Evolutionary conservation across 2,329 filamentous ascomycete genomes (phyloP), one percentile per base, ranked within the genome.

Genomic region (Periconia sp.): DNA sequence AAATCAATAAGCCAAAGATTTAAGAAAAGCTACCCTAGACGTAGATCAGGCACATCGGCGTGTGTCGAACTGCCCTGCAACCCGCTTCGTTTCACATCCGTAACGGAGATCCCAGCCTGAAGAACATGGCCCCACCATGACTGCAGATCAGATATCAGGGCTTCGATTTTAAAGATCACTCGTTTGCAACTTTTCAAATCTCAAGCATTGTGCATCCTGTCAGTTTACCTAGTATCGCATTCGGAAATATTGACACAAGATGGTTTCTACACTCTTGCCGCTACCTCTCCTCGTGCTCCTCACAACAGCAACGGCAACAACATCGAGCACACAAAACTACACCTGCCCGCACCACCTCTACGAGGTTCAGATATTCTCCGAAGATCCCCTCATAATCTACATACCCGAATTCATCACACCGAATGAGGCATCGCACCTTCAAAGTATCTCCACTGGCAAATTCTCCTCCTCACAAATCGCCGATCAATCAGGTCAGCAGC

Each of bases 381-480:
- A 72, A n/a, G 70, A 73, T 31, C 81, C 81, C 0, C 62, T 83
- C 35, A 66, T 84, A 18, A 71, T 83, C 11, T 82, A 83, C 59
- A 75, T 83, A 30, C 77, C 79, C 50, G 62, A 70, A 40, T 83
- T 82, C 59, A 54, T 83, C n/a, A 76, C 70, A n/a, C 46, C 52
- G 3, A 42, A 61, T 0, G 80, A 83, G 61, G 70, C 74, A 8
- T 56, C 70, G 10, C 73, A 80, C 56, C 62, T 82, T 9, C 62
- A 81, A 15, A 56, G 70, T 6, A 69, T 78, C 24, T 81, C 78
- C 76, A 78, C 68, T 44, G 53, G 30, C 12, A 40, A 40, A 18
- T 56, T 61, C 41, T 23, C 38, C n/a, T 48, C 40, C 16, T 59
- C 55, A 0, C 48, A 50, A 37, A 52, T 62, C 36, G 57, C 57